Percentiles rank a stretch among this genome's conserved stretches.
Conservation (phyloP, 2,329 filamentous ascomycete species). For the Aspergillus ochraceoroseus region DNA sequence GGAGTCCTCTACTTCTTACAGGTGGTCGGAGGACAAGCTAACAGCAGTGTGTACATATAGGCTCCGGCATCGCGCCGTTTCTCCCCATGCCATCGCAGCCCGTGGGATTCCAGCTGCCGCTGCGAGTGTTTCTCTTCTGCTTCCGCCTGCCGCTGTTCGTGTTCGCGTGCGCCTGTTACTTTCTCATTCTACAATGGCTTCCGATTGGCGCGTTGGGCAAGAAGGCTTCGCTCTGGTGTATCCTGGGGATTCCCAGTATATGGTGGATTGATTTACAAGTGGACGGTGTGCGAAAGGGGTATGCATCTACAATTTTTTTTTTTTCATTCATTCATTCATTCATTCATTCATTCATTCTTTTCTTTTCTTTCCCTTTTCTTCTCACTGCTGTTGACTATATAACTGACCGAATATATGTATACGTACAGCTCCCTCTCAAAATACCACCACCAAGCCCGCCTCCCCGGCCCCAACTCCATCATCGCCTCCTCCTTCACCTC, state of each 20-base stretch:
- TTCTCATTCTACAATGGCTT: conserved; percentile 75
- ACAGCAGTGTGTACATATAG: conserved; percentile 53
- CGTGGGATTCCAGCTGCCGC: conserved; percentile 57
- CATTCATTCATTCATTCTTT: too few species aligned
- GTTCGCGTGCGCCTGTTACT: conserved; percentile 63
- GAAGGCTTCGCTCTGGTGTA: conserved; percentile 80
- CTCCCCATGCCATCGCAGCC: conserved; percentile 69
- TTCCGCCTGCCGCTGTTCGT: conserved; percentile 75
- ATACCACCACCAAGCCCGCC: conserved; percentile 64
- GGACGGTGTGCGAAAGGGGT: conserved; percentile 91
- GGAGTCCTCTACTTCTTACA: too few species aligned
- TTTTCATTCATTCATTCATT: too few species aligned
- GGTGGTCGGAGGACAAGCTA: too few species aligned
- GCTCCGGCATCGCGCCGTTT: conserved; percentile 94
- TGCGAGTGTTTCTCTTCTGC: conserved; percentile 69
- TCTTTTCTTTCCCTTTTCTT: too few species aligned
- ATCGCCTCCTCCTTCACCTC: conserved; percentile 90
- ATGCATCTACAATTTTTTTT: too few species aligned
- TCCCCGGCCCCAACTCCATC: conserved; percentile 73
- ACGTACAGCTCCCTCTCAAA: conserved; percentile 61
- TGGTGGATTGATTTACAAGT: conserved; percentile 99
- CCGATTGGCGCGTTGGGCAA: conserved; percentile 65
- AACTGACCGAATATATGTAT: too few species aligned
- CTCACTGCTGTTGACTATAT: too few species aligned
- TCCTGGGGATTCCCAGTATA: conserved; percentile 83